Evolutionary conservation across 257 asterid genomes (phyloP), one percentile per base, ranked within the genome.

Genomic region (Salvia miltiorrhiza): DNA sequence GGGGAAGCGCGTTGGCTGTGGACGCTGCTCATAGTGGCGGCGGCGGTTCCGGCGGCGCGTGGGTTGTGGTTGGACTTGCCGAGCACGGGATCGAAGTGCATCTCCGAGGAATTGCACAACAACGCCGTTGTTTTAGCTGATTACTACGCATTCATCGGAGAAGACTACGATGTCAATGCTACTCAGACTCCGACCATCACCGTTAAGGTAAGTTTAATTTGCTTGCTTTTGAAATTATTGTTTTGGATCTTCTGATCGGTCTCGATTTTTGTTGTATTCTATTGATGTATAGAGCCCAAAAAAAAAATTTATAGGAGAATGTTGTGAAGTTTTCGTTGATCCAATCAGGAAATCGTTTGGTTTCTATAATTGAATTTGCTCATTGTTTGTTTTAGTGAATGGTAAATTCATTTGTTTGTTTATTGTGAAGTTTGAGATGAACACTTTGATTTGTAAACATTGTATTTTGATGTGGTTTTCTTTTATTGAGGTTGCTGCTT

Each of bases 1-100:
- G 60, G 9, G 79, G 79, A 24, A 50, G 69, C 74, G 66, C 59
- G 52, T 61, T n/a, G 69, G 12, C 9, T 70, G 28, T 66, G 79
- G 77, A 35, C 81, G 63, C 72, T 69, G 74, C 33, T 81, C 6
- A 9, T 79, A 20, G 39, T 73, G 39, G 67, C 63, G 52, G 77
- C 80, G 57, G 77, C 70, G 57, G 20, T 77, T 5, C 91, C 93
- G 56, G 80, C 65, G 61, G 90, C 80, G 61, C 83, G 73, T 30
- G 91, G 93, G 1, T 12, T 93, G 67, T 93, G 97, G 97, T 14
- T 90, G 73, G 92, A 87, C 19, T 19, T 93, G 62, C 95, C 98
- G 41, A 74, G 63, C 20, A 26, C 87, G 40, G 98, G 92, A n/a
- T 55, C 87, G 40, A 93, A 86, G 83, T 93, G 98, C 69, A 67